These are phyloP conservation scores for Nicotiana knightiana DNA, from an alignment of 257 asterid species.

Conservation along the genomic window DNA sequence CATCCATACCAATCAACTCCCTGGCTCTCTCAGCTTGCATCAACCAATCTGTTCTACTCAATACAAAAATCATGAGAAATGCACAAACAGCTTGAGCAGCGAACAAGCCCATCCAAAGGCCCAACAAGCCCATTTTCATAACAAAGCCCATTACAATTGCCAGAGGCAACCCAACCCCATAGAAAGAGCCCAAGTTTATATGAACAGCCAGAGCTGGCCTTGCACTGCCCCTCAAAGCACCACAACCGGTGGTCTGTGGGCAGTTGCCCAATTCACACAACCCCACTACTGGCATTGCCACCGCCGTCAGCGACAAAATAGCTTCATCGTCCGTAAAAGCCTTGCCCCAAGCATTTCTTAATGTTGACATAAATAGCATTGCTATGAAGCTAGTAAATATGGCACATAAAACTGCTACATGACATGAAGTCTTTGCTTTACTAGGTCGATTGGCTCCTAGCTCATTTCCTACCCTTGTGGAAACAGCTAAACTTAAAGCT, in stretches of 20 bases:
- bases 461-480: slow-evolving; percentile 63
- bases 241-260: slow-evolving; percentile 68
- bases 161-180: slow-evolving; percentile 54
- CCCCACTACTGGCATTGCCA: slow-evolving; percentile 53
- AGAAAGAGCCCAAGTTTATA: slow-evolving; percentile 57
- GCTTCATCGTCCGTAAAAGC: slow-evolving; percentile 39
- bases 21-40: slow-evolving; percentile 35
- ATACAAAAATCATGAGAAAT: slow-evolving; percentile 24
- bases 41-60: slow-evolving; percentile 49
- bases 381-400: slow-evolving; percentile 30
- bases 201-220: slow-evolving; percentile 43
- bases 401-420: slow-evolving; percentile 35
- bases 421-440: slow-evolving; percentile 34
- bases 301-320: slow-evolving; percentile 31
- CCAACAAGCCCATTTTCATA: slow-evolving; percentile 40
- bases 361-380: slow-evolving; percentile 23
- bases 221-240: slow-evolving; percentile 64
- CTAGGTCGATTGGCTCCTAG: slow-evolving; percentile 46
- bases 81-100: slow-evolving; percentile 52
- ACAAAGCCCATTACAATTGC: slow-evolving; percentile 44
- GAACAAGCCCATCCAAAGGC: slow-evolving; percentile 52
- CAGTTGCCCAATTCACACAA: slow-evolving; percentile 73
- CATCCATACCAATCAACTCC: slow-evolving; percentile 31
- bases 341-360: slow-evolving; percentile 33
- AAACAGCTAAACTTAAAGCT: slow-evolving; percentile 42